A percentile compares a stretch with the other conserved stretches of the same genome.
Conservation (phyloP, 352 stramenopile species). For the Aphanomyces euteiches region DNA sequence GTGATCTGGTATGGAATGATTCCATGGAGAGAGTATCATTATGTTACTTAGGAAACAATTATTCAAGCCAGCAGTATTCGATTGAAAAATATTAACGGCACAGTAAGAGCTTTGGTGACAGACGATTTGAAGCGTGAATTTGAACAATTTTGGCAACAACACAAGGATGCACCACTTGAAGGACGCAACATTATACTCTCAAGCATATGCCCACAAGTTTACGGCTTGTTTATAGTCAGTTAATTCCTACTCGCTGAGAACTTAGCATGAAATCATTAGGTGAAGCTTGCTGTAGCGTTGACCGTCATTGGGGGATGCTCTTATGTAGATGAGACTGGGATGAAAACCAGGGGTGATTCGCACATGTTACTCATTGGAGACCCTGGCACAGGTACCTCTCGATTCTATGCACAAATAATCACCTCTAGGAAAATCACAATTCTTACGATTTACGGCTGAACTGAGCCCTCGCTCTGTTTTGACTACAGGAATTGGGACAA, state of each 20-base stretch:
- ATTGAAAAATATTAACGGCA: slow-evolving; percentile 54
- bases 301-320: slow-evolving; percentile 90
- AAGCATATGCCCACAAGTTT: slow-evolving; percentile 93
- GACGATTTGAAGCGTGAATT: slow-evolving; percentile 88
- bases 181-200: slow-evolving; percentile 89
- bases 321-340: slow-evolving; percentile 58
- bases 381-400: slow-evolving; percentile 40
- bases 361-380: slow-evolving; percentile 85
- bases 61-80: slow-evolving; percentile 73
- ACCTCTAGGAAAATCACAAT: slow-evolving; percentile 89
- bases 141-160: slow-evolving; percentile 83
- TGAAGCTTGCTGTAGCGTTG: slow-evolving; percentile 91
- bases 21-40: background rate
- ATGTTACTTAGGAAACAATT: slow-evolving; percentile 48
- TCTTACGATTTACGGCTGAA: slow-evolving; percentile 94
- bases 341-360: slow-evolving; percentile 77
- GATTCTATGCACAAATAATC: background rate
- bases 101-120: slow-evolving; percentile 58
- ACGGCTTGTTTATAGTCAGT: slow-evolving; percentile 79
- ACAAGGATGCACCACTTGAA: slow-evolving; percentile 45
- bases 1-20: slow-evolving; percentile 59
- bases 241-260: background rate
- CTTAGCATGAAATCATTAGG: slow-evolving; percentile 24
- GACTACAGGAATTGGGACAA: slow-evolving; percentile 96
- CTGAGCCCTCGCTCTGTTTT: slow-evolving; percentile 92